phyloP scores from a whole-genome alignment of 257 asterid species.

The Catharanthus roseus region DNA sequence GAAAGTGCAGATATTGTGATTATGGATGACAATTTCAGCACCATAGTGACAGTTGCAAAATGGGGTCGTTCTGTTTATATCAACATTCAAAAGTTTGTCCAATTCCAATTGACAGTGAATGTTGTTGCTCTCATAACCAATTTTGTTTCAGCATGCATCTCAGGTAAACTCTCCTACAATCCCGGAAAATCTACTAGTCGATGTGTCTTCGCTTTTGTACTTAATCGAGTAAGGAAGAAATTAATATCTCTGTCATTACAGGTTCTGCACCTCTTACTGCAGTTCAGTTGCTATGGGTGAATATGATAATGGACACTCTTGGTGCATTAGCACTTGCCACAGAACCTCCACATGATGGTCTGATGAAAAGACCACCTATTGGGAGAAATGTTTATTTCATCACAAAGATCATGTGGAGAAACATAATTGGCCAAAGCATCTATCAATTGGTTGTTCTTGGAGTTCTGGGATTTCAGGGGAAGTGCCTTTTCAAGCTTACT shows the following conservation, averaged over 20 bases:
- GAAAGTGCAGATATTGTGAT: slow-evolving; percentile 77
- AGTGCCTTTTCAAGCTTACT: slow-evolving; percentile 35
- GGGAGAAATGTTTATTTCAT: slow-evolving; percentile 56
- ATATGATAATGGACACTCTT: slow-evolving; percentile 87
- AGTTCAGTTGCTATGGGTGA: slow-evolving; percentile 91
- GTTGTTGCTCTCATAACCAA: slow-evolving; percentile 66
- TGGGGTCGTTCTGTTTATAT: slow-evolving; percentile 87
- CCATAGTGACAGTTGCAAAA: slow-evolving; percentile 63
- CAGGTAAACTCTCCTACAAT: slow-evolving; percentile 32
- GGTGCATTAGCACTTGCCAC: slow-evolving; percentile 91
- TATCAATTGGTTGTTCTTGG: slow-evolving; percentile 63
- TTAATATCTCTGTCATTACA: slow-evolving; percentile 14
- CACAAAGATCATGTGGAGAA: slow-evolving; percentile 77
- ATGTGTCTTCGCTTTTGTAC: background rate
- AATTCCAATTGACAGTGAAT: slow-evolving; percentile 76
- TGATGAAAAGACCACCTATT: slow-evolving; percentile 65
- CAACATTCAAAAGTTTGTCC: slow-evolving; percentile 85
- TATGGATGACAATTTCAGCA: slow-evolving; percentile 67
- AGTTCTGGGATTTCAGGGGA: slow-evolving; percentile 48
- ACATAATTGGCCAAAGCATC: slow-evolving; percentile 69
- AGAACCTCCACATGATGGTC: slow-evolving; percentile 71
- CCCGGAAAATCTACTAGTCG: background rate
- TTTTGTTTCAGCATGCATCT: slow-evolving; percentile 64
- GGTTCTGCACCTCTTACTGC: slow-evolving; percentile 87
- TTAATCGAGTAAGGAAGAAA: background rate